phyloP scores from a whole-genome alignment of 2,329 filamentous ascomycete species.

The Beauveria scarabaeidicola region DNA sequence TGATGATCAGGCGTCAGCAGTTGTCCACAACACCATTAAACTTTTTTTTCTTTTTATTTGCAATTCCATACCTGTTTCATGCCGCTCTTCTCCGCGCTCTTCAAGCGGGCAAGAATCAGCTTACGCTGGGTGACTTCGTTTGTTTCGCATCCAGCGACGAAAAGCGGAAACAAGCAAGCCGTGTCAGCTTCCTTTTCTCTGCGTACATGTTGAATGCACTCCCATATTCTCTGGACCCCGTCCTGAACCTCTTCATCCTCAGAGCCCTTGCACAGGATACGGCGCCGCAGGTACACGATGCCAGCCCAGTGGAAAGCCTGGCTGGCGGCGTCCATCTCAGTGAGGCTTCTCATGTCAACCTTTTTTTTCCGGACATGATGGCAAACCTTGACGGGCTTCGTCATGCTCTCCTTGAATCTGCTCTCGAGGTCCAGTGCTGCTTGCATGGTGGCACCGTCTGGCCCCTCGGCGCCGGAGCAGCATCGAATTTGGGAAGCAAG shows the following conservation, averaged over 20 bases:
- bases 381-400: constrained; percentile 32
- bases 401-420: constrained; percentile 51
- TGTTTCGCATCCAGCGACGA: constrained; percentile 72
- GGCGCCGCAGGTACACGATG: constrained; percentile 64
- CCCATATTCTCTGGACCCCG: constrained; percentile 55
- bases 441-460: constrained; percentile 22
- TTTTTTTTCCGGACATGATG: constrained; percentile 38
- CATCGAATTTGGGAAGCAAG: neutral
- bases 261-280: constrained; percentile 56
- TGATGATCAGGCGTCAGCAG: neutral
- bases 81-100: constrained; percentile 61
- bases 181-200: constrained; percentile 63
- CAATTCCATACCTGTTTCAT: constrained; percentile 58
- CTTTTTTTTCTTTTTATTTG: too few relatives aligned
- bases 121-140: constrained; percentile 44
- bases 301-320: constrained; percentile 74
- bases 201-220: constrained; percentile 52
- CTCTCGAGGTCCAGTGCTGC: constrained; percentile 49
- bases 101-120: constrained; percentile 57
- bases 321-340: constrained; percentile 63
- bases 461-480: neutral
- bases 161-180: constrained; percentile 71
- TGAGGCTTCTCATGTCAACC: constrained; percentile 46
- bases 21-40: neutral
- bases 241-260: constrained; percentile 52